Conservation (phyloP, 2,329 filamentous ascomycete genomes). For the Arthrinium phaeospermum region DNA sequence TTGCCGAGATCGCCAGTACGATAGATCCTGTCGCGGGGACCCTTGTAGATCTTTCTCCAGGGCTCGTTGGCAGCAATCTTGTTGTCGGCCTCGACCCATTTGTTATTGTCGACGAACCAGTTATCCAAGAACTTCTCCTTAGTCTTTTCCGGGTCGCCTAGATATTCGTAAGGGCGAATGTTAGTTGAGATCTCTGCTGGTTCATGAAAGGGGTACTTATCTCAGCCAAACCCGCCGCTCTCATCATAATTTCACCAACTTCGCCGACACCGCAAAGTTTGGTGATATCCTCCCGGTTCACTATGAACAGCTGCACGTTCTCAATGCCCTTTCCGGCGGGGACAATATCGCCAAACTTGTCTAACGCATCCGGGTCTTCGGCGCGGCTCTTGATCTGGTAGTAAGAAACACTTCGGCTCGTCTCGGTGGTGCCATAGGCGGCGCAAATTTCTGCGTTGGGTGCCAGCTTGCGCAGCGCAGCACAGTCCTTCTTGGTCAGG, state of each 20-base stretch:
- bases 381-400: constrained; percentile 71
- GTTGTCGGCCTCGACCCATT: constrained; percentile 70
- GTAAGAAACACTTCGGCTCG: constrained; percentile 75
- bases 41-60: constrained; percentile 80
- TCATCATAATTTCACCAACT: constrained; percentile 75
- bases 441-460: constrained; percentile 82
- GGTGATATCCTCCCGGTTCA: constrained; percentile 64
- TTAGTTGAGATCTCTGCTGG: background rate
- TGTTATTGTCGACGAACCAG: constrained; percentile 81
- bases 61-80: constrained; percentile 58
- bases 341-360: constrained; percentile 71
- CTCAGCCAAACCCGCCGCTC: constrained; percentile 75
- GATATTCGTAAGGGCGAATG: constrained; percentile 59
- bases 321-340: constrained; percentile 77
- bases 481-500: constrained; percentile 83
- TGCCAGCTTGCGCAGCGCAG: constrained; percentile 75
- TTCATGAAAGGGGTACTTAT: background rate
- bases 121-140: constrained; percentile 77
- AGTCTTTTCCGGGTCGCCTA: constrained; percentile 63
- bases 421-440: constrained; percentile 79
- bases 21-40: constrained; percentile 86
- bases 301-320: constrained; percentile 75
- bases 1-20: constrained; percentile 84
- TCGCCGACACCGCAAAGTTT: constrained; percentile 71
- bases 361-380: constrained; percentile 64